Conservation (phyloP, 1,284 basidiomycete genomes). For the Heliocybe sulcata region DNA sequence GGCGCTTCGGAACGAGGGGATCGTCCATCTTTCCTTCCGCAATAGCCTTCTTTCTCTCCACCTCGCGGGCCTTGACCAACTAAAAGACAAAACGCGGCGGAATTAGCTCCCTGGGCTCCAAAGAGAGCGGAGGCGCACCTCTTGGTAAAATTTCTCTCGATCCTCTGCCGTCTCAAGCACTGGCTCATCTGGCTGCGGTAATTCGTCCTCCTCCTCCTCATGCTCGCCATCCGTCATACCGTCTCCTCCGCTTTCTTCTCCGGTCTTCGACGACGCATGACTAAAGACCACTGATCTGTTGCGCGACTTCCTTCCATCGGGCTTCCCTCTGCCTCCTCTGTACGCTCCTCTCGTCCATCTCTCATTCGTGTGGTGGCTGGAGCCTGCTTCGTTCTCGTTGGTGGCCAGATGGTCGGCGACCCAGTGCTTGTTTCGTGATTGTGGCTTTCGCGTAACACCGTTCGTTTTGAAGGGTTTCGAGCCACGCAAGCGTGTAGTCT, state of each 20-base stretch:
- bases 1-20: slow-evolving; percentile 66
- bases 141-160: slow-evolving; percentile 57
- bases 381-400: slow-evolving; percentile 15
- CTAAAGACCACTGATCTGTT: neutral
- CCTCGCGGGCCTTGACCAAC: slow-evolving; percentile 68
- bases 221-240: slow-evolving; percentile 20
- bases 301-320: neutral
- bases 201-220: slow-evolving; percentile 26
- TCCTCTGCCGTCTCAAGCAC: slow-evolving; percentile 51
- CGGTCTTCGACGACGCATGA: slow-evolving; percentile 22
- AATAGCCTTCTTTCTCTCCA: slow-evolving; percentile 75
- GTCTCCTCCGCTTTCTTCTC: slow-evolving; percentile 30
- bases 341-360: slow-evolving; percentile 44
- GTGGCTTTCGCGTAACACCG: slow-evolving; percentile 5
- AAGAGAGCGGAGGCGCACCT: slow-evolving; percentile 36
- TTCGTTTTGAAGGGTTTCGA: neutral
- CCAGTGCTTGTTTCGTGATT: slow-evolving; percentile 49
- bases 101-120: slow-evolving; percentile 13
- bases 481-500: neutral
- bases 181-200: slow-evolving; percentile 18
- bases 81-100: slow-evolving; percentile 18
- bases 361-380: slow-evolving; percentile 24
- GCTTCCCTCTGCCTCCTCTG: slow-evolving; percentile 20
- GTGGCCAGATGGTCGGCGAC: slow-evolving; percentile 24
- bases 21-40: slow-evolving; percentile 84